Conservation (phyloP, 1,139 yeast genomes). For the Wickerhamomyces sp. region DNA sequence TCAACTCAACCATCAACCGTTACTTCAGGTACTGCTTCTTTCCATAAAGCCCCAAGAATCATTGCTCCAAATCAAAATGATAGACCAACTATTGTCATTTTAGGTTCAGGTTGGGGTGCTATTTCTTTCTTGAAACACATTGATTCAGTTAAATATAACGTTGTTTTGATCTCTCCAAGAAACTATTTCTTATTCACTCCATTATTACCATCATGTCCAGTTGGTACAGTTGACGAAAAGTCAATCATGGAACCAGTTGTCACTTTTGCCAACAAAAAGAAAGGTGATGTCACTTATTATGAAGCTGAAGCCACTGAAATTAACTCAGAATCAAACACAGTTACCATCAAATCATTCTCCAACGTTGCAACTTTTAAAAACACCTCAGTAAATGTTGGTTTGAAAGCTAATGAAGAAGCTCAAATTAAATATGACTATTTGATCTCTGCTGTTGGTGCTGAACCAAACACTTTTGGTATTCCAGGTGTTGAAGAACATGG, state of each 20-base stretch:
- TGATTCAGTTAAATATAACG: slow-evolving; percentile 84
- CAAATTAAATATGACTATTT: slow-evolving; percentile 64
- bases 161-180: slow-evolving; percentile 86
- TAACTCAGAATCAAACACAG: slow-evolving; percentile 60
- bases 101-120: slow-evolving; percentile 96
- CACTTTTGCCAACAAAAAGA: slow-evolving; percentile 63
- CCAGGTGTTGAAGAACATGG: slow-evolving; percentile 92
- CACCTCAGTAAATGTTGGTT: slow-evolving; percentile 24
- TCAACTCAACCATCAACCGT: slow-evolving; percentile 7
- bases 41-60: slow-evolving; percentile 32
- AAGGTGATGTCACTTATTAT: slow-evolving; percentile 77
- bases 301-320: slow-evolving; percentile 90
- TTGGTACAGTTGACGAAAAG: slow-evolving; percentile 87
- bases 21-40: slow-evolving; percentile 33
- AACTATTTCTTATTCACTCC: slow-evolving; percentile 95
- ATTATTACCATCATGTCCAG: slow-evolving; percentile 86
- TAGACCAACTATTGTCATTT: slow-evolving; percentile 64
- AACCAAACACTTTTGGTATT: slow-evolving; percentile 86
- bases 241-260: slow-evolving; percentile 87
- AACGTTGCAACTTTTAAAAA: slow-evolving; percentile 29
- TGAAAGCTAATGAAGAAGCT: slow-evolving; percentile 28
- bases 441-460: slow-evolving; percentile 89
- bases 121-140: slow-evolving; percentile 75
- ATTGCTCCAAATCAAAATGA: slow-evolving; percentile 26
- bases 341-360: slow-evolving; percentile 50